Base-by-base conservation (phyloP, 176 grass and related monocot genomes). In the Carex kokanica region DNA sequence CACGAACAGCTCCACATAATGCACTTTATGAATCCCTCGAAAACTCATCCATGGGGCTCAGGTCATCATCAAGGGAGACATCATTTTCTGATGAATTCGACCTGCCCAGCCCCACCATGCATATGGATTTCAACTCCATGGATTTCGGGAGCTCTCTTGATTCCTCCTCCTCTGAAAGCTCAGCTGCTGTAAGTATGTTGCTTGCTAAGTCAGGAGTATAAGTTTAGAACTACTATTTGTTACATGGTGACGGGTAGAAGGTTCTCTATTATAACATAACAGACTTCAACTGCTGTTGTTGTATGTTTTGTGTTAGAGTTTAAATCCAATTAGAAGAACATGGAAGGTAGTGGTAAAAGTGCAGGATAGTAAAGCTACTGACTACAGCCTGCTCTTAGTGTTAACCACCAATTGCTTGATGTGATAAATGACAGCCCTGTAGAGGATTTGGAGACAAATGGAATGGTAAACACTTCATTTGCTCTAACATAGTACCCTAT, bases 51-150 rank as follows among this genome's bases (percentile, higher is more conserved):
- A 3, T 78, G 12, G 69, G 27, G 5, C 32, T 0, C 45, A 79
- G 61, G 49, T 82, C 43, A 6, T 63, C 80, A 29, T 90, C 93
- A 47, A 91, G 82, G 40, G 88, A 88, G 34, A 82, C 80, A 64
- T 91, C 86, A 25, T 89, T 87, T 40, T 87, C 87, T 59, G 95
- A 85, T 64, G 92, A 94, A 6, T 61, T 91, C 56, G 95, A 93
- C 87, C 66, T 95, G 20, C 61, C 60, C 8, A 78, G 83, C 85
- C 60, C 61, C 8, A 91, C 80, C 57, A 83, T 88, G 85, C 90
- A 92, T 54, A 83, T 88, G 85, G 92, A 92, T 45, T 85, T 88
- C 31, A 86, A 64, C 67, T 93, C 89, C 24, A 84, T 88, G 86
- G 90, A 94, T 85, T 94, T 93, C 0, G 84, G 24, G 63, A 86